Conservation (phyloP, 78 protist species). For the Monosiga brevicollis region DNA sequence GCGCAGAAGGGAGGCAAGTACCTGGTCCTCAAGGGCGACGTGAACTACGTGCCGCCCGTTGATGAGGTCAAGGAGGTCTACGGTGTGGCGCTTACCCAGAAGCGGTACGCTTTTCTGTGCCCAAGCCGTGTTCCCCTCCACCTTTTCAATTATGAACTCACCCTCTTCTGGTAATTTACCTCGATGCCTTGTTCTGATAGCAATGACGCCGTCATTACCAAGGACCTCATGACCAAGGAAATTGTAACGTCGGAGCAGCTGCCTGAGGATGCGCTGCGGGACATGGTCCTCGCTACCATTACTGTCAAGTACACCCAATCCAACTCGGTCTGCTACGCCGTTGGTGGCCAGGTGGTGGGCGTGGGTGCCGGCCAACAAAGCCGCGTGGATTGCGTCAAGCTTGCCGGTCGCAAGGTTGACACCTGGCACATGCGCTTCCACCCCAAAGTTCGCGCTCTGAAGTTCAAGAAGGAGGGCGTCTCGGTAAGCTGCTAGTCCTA, state of each 20-base stretch:
- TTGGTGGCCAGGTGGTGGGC: conserved; percentile 63
- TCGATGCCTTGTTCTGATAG: not conserved
- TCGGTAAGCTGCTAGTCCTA: not conserved
- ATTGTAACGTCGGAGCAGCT: conserved; percentile 21
- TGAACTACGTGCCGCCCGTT: not conserved
- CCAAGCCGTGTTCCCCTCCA: no score
- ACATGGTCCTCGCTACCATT: conserved; percentile 44
- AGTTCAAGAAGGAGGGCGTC: conserved; percentile 31
- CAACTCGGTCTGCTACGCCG: conserved; percentile 55
- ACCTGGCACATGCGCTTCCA: conserved; percentile 54
- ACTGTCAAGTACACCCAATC: conserved; percentile 64
- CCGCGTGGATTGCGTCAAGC: conserved; percentile 67
- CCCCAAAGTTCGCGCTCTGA: conserved; percentile 54
- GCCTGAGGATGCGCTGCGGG: conserved; percentile 43
- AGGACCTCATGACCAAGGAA: conserved; percentile 15
- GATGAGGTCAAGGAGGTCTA: not conserved
- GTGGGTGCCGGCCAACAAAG: conserved; percentile 78
- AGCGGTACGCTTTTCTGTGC: no score
- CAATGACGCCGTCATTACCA: not conserved
- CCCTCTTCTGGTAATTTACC: not conserved
- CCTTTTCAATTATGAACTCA: not conserved
- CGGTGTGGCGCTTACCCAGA: not conserved
- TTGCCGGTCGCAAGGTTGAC: conserved; percentile 70
- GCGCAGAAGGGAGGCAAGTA: not conserved
- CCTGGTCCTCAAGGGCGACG: not conserved